phyloP scores from a whole-genome alignment of 305 asterid species.

The Ilex paraguariensis region DNA sequence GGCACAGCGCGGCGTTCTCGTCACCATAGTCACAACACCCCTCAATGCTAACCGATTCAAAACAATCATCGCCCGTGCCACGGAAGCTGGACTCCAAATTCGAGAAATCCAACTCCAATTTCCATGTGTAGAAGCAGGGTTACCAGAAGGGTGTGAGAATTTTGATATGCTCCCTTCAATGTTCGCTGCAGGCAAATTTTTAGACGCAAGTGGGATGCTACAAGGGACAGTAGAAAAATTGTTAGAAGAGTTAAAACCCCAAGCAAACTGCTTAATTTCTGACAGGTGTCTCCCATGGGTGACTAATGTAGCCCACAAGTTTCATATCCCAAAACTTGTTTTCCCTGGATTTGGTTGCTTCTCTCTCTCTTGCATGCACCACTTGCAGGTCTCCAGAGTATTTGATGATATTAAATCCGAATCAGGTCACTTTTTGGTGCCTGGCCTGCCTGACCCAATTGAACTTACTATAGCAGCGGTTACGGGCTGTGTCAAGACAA shows the following conservation, averaged over 20 bases:
- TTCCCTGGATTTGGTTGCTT: constrained; percentile 52
- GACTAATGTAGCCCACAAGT: constrained; percentile 17
- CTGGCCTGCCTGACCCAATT: constrained; percentile 39
- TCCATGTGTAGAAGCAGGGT: constrained; percentile 32
- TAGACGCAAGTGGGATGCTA: constrained; percentile 22
- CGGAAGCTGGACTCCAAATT: constrained; percentile 16
- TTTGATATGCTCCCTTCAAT: constrained; percentile 44
- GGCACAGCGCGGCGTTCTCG: constrained; percentile 18
- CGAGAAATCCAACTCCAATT: constrained; percentile 19
- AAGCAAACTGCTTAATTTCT: constrained; percentile 37
- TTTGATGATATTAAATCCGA: constrained; percentile 30
- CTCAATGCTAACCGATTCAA: constrained; percentile 20
- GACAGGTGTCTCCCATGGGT: constrained; percentile 47
- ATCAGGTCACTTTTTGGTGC: constrained; percentile 39
- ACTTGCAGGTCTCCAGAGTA: constrained; percentile 13
- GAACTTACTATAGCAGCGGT: constrained; percentile 38
- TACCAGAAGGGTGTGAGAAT: constrained; percentile 38
- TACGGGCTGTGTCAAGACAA: constrained; percentile 8
- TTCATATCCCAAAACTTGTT: constrained; percentile 12
- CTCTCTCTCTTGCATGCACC: constrained; percentile 24
- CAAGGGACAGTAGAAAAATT: constrained; percentile 25
- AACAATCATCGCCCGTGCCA: constrained; percentile 19
- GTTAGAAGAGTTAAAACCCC: constrained; percentile 23
- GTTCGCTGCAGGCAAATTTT: constrained; percentile 7
- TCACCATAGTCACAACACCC: constrained; percentile 37